Conservation (phyloP, 768 basidiomycete species). For the Suillus plorans region DNA sequence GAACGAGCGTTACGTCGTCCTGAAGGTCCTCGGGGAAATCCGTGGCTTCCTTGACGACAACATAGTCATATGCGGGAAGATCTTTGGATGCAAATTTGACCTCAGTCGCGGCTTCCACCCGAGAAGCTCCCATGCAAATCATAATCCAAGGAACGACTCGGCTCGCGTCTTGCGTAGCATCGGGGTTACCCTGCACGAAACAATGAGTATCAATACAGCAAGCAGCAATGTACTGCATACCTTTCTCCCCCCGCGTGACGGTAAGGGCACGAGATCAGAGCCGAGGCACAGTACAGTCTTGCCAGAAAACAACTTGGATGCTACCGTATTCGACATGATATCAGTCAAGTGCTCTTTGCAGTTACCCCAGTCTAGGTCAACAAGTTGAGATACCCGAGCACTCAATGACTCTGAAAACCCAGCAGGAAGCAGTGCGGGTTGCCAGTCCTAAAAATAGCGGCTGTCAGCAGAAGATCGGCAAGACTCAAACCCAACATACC, state of each 20-base stretch:
- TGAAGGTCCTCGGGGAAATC: conserved; percentile 29
- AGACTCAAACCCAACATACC: conserved; percentile 20
- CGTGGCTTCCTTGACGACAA: conserved; percentile 56
- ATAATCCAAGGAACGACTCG: conserved; percentile 63
- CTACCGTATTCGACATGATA: conserved; percentile 58
- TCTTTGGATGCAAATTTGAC: conserved; percentile 36
- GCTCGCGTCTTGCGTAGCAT: conserved; percentile 36
- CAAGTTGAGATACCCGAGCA: conserved; percentile 44
- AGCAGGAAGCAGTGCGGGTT: conserved; percentile 53
- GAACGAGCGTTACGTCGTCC: conserved; percentile 39
- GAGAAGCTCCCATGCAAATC: conserved; percentile 72
- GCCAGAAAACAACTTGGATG: conserved; percentile 55
- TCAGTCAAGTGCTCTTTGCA: conserved; percentile 51
- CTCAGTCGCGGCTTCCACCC: conserved; percentile 66
- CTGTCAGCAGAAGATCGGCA: not conserved
- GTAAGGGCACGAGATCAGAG: conserved; percentile 49
- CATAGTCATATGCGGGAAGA: conserved; percentile 50
- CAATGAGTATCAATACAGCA: conserved; percentile 1
- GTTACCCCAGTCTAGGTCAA: conserved; percentile 51
- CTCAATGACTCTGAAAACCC: conserved; percentile 43
- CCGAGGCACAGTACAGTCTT: conserved; percentile 63
- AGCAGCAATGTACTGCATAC: conserved; percentile 9
- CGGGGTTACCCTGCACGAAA: conserved; percentile 20
- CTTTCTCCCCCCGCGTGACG: conserved; percentile 25
- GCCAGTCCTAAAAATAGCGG: conserved; percentile 52